Conservation (phyloP, 2,329 filamentous ascomycete genomes). For the Furcasterigmium sp. region DNA sequence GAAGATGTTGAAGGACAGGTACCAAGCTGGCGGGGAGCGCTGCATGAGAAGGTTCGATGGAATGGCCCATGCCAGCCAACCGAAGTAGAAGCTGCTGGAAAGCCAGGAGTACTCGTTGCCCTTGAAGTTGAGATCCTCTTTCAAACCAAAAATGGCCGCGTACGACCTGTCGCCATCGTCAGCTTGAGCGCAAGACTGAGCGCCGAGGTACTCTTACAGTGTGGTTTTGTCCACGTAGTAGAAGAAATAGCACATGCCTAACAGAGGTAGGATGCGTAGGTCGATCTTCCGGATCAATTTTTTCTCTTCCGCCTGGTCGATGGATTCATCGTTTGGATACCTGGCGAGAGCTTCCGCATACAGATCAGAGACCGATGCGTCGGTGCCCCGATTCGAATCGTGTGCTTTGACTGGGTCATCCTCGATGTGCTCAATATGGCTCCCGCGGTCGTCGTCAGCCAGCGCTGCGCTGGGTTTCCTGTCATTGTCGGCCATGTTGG, state of each 20-base stretch:
- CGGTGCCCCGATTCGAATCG: no score
- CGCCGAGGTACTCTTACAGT: no score
- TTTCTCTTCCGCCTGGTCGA: conserved; percentile 26
- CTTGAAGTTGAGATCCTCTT: conserved; percentile 50
- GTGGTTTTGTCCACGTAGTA: conserved; percentile 14
- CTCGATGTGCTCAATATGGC: no score
- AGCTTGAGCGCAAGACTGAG: conserved; percentile 22
- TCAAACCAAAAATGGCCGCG: conserved; percentile 60
- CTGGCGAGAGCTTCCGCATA: conserved; percentile 27
- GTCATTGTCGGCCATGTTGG: no score
- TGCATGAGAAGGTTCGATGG: conserved; percentile 25
- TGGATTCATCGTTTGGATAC: conserved; percentile 30
- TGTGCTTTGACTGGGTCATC: no score
- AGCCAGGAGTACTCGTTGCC: conserved; percentile 50
- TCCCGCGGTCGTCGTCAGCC: no score
- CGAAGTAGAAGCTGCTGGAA: conserved; percentile 29
- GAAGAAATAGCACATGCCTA: conserved; percentile 35
- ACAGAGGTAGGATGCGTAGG: conserved; percentile 27
- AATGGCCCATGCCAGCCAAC: conserved; percentile 29
- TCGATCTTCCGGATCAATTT: conserved; percentile 30
- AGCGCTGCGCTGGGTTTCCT: no score
- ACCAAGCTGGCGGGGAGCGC: conserved; percentile 25
- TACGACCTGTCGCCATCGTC: conserved; percentile 38
- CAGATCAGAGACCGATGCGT: no score
- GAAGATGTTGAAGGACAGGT: conserved; percentile 43